A percentile compares a stretch with the other conserved stretches of the same genome.
These are phyloP conservation scores for Thecaphora thlaspeos DNA, from an alignment of 1,284 basidiomycete genomes.

Conservation along the genomic window DNA sequence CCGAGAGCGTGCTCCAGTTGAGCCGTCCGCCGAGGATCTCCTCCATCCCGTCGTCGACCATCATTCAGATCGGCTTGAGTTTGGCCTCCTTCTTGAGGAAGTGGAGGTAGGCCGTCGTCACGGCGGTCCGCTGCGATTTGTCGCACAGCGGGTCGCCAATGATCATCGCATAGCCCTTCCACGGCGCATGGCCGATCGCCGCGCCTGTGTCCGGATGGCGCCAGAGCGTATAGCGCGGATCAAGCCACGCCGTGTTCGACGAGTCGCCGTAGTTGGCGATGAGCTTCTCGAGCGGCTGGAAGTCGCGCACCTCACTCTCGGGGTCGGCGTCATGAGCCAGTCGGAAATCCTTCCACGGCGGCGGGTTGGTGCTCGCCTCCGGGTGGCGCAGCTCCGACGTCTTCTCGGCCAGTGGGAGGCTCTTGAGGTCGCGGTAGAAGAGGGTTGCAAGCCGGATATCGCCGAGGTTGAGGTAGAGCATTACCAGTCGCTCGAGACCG, in stretches of 20 bases:
- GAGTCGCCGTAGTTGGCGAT: slow-evolving; percentile 66
- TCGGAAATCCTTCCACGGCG: slow-evolving; percentile 39
- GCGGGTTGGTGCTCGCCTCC: slow-evolving; percentile 49
- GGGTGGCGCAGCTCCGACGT: slow-evolving; percentile 45
- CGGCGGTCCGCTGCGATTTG: slow-evolving; percentile 59
- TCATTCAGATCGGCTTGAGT: slow-evolving; percentile 65
- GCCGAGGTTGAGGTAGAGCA: slow-evolving; percentile 55
- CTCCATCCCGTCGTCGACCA: slow-evolving; percentile 62
- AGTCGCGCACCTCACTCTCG: slow-evolving; percentile 33
- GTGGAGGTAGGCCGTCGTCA: slow-evolving; percentile 61
- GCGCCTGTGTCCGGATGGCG: slow-evolving; percentile 62
- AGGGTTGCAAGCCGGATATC: slow-evolving; percentile 53
- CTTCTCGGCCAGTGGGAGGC: slow-evolving; percentile 34
- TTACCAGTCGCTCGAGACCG: slow-evolving; percentile 54
- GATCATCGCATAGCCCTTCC: slow-evolving; percentile 60
- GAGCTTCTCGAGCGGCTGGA: slow-evolving; percentile 59
- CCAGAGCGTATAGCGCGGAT: slow-evolving; percentile 65
- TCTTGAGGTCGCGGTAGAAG: slow-evolving; percentile 55
- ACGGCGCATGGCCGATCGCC: slow-evolving; percentile 62
- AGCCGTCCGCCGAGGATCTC: slow-evolving; percentile 61
- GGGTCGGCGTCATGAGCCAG: slow-evolving; percentile 15
- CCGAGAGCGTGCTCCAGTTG: slow-evolving; percentile 64
- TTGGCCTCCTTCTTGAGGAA: slow-evolving; percentile 58
- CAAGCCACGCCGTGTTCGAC: slow-evolving; percentile 65
- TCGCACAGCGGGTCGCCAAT: slow-evolving; percentile 65